Evolutionary conservation across 257 asterid genomes (phyloP), one percentile per base, ranked within the genome.

Genomic region (Nicotiana tabacum): DNA sequence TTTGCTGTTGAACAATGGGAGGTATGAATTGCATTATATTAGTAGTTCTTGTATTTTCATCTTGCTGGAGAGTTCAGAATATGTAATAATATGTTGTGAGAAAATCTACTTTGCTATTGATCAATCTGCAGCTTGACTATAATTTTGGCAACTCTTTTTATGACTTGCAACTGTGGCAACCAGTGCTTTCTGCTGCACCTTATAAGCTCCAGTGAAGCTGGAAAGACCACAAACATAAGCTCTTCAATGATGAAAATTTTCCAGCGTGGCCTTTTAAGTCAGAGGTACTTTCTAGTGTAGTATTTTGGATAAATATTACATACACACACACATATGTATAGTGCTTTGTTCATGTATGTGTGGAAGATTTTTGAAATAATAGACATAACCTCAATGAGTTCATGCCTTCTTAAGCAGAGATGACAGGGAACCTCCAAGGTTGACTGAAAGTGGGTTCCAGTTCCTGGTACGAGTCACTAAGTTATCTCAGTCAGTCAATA

Each of bases 401-500:
- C 86, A 69, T 76, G 24, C 37, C 79, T 72, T 72, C 61, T 72
- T 72, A 72, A 72, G 67, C 93, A 96, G 99, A 90, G 99, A 95
- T 85, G 99, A 94, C 74, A 92, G 77, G 87, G 98, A 96, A 82
- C 93, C 93, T 74, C 90, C 95, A 53, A 91, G 78, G 82, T 88
- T 96, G 98, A 96, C 99, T 9, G 98, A 93, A 85, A 91, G 97
- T 81, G 99, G 99, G 72, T 96, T 96, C 90, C 98, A 94, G 86
- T 96, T 96, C 89, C 89, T 96, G 98, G 98, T 96, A 89, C 64
- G 94, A 82, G 87, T 83, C 81, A 82, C 60, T 37, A 84, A 33
- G 39, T 66, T 84, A 74, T 66, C 80, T 77, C 81, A 66, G 51
- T 78, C 65, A 79, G 43, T 72, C 61, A 66, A 18, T n/a, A 68